These are phyloP conservation scores for Beauveria bassiana DNA, from an alignment of 2,329 filamentous ascomycete genomes.

Conservation along the genomic window DNA sequence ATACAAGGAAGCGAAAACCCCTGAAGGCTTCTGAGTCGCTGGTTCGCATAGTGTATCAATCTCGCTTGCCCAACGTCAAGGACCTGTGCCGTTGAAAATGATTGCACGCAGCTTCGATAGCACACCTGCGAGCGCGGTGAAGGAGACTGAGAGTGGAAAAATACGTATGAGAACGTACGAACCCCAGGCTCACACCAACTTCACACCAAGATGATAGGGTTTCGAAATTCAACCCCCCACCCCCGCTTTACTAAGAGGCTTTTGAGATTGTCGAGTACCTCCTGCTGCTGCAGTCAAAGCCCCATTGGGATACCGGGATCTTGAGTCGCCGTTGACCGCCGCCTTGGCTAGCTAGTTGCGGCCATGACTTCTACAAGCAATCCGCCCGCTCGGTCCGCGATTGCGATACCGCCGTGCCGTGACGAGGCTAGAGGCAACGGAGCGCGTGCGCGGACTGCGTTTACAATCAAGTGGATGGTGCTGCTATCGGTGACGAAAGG, in stretches of 20 bases:
- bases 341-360: background rate
- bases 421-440: too few relatives aligned
- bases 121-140: slow-evolving; percentile 62
- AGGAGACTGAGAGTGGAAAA: slow-evolving; percentile 54
- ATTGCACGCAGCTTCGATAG: slow-evolving; percentile 64
- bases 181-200: too few relatives aligned
- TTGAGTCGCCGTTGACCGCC: background rate
- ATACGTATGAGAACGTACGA: background rate
- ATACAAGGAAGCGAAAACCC: slow-evolving; percentile 64
- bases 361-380: background rate
- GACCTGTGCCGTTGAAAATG: slow-evolving; percentile 89
- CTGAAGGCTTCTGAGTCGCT: slow-evolving; percentile 84
- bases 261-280: slow-evolving; percentile 66
- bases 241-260: slow-evolving; percentile 54
- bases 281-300: slow-evolving; percentile 65
- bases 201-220: background rate
- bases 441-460: too few relatives aligned
- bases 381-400: too few relatives aligned
- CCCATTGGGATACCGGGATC: background rate
- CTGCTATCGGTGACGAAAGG: too few relatives aligned
- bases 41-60: slow-evolving; percentile 75
- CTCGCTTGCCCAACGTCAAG: slow-evolving; percentile 75
- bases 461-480: too few relatives aligned
- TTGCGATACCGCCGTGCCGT: too few relatives aligned
- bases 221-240: too few relatives aligned